Evolutionary conservation across 148 eudicot species (phyloP), one percentile per base, ranked within the genome.

Genomic region (Amaranthus hypochondriacus): DNA sequence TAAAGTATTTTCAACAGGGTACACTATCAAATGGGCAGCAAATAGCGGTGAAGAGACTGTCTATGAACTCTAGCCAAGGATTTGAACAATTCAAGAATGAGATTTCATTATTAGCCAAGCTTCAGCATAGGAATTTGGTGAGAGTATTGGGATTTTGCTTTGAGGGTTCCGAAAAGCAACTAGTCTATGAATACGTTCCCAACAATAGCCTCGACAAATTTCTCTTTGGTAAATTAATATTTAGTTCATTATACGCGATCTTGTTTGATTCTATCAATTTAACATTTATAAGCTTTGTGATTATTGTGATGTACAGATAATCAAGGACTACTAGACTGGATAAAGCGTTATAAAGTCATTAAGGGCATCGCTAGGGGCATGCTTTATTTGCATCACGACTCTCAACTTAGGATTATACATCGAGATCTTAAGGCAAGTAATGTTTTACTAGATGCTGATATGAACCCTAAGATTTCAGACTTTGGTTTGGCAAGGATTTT

Each of bases 371-470:
- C 80, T 5, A 72, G 74, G 44, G 82, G 82, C 18, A 68, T 79
- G 68, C 61, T 79, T 13, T 79, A 79, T 43, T 75, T 83, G 13
- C 84, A 84, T 75, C 84, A 84, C 61, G 86, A 84, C 69, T 84
- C 86, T 6, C 71, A 72, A 15, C 73, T 81, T 11, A 69, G 59
- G 13, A 78, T 80, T 13, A 76, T 84, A 14, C 86, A 75, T 52
- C 81, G 80, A 4, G 86, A 80, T 73, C 77, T 84, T 13, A 84
- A 84, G 62, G 74, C 80, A 9, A 76, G 84, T 60, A 81, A 84
- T 58, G 66, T 84, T 42, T 76, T 84, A 39, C 48, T 84, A 28
- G 84, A 84, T 58, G 74, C 51, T 4, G 76, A 65, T 64, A 78
- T 76, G 87, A 78, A 76, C 54, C 76, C 84, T 6, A 84, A 84